Conservation (phyloP, 192 early-diverging fungal genomes). For the Coemansia sp. region DNA sequence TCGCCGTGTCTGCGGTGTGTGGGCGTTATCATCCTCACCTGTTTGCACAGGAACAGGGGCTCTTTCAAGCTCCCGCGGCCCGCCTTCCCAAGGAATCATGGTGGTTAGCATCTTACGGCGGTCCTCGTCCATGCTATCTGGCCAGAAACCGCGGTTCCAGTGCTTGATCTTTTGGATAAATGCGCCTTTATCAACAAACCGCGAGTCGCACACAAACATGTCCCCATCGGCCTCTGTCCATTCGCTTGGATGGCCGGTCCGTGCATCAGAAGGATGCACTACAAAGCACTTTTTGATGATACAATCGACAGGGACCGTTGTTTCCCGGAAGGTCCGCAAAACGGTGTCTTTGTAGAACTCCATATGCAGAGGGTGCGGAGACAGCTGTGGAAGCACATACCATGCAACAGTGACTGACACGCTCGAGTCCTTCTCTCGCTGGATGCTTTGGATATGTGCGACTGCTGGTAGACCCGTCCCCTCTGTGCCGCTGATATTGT, state of each 20-base stretch:
- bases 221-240: conserved; percentile 27
- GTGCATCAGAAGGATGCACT: conserved; percentile 27
- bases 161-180: conserved; percentile 50
- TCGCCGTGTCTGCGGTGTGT: conserved; percentile 36
- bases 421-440: conserved; percentile 4
- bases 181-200: conserved; percentile 44
- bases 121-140: conserved; percentile 26
- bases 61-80: conserved; percentile 34
- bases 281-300: conserved; percentile 33
- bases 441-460: conserved; percentile 37
- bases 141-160: conserved; percentile 30
- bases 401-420: conserved; percentile 16
- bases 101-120: conserved; percentile 29
- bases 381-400: conserved; percentile 41
- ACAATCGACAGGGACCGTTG: conserved; percentile 23
- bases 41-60: conserved; percentile 10
- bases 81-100: conserved; percentile 28
- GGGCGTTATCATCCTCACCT: conserved; percentile 2
- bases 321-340: conserved; percentile 36
- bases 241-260: conserved; percentile 33
- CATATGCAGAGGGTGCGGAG: conserved; percentile 38
- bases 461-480: conserved; percentile 26
- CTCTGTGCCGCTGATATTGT: conserved; percentile 28
- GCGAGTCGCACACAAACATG: conserved; percentile 46
- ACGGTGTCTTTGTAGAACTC: conserved; percentile 42